Conservation (phyloP, 345 rosid genomes). For the Eucalyptus tenuipes region DNA sequence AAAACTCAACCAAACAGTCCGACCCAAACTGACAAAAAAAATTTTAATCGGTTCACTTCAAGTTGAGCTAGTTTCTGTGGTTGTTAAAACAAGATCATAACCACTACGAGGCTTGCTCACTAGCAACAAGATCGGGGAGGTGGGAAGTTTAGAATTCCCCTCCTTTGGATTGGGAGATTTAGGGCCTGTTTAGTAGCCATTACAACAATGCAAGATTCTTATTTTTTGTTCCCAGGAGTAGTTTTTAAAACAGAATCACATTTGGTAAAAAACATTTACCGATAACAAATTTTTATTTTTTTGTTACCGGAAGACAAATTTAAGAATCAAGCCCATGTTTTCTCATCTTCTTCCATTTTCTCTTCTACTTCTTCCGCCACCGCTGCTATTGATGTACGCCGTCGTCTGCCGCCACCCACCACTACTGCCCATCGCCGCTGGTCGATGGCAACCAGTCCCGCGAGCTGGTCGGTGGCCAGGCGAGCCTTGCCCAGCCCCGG, state of each 20-base stretch:
- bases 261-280: too few relatives aligned
- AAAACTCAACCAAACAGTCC: rapidly evolving
- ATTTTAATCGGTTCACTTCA: rapidly evolving
- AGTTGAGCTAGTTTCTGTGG: not conserved
- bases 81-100: not conserved
- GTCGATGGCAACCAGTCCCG: rapidly evolving
- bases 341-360: too few relatives aligned
- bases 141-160: not conserved
- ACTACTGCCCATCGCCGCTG: too few relatives aligned
- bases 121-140: rapidly evolving
- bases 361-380: too few relatives aligned
- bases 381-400: rapidly evolving
- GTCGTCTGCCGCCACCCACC: too few relatives aligned
- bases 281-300: too few relatives aligned
- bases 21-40: rapidly evolving
- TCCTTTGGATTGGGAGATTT: not conserved
- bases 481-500: too few relatives aligned
- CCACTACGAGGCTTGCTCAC: not conserved
- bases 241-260: rapidly evolving
- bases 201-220: rapidly evolving
- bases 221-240: rapidly evolving
- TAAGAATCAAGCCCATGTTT: too few relatives aligned
- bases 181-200: rapidly evolving
- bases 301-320: too few relatives aligned
- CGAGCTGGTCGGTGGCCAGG: too few relatives aligned